phyloP scores from a whole-genome alignment of 345 rosid species.

The Arabidopsis suecica region DNA sequence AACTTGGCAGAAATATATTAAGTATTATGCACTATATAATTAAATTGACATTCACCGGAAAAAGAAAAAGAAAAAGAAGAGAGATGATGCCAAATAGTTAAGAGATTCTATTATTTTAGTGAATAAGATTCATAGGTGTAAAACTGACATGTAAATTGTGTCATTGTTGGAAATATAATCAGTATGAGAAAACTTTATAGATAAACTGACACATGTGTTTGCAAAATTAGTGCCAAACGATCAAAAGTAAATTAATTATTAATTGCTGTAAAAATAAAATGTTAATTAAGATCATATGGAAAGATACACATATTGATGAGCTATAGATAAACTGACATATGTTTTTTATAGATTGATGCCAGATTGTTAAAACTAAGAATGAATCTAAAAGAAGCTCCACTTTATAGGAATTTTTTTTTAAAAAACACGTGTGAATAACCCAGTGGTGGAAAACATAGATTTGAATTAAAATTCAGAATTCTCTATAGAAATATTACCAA shows the following conservation, averaged over 20 bases:
- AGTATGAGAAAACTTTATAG: neutral
- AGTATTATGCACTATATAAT: too few species aligned
- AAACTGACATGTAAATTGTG: neutral
- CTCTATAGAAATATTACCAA: neutral
- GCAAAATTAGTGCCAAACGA: neutral
- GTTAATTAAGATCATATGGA: neutral
- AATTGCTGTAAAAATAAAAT: too few species aligned
- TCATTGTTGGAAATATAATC: neutral
- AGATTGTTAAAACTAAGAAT: neutral
- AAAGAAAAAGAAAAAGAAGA: too few species aligned
- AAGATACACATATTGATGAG: neutral
- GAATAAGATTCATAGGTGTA: too few species aligned
- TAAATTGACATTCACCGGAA: too few species aligned
- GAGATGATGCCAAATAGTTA: too few species aligned
- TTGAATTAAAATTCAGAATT: neutral
- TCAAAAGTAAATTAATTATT: too few species aligned
- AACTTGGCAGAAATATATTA: neutral
- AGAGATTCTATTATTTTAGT: too few species aligned
- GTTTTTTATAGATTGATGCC: neutral
- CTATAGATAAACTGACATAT: neutral
- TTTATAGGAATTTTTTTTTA: neutral
- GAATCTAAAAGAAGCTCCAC: neutral
- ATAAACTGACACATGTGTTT: neutral
- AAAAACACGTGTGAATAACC: neutral
- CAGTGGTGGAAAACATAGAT: neutral